A percentile compares a stretch with the other conserved stretches of the same genome.
phyloP scores from a whole-genome alignment of 2,329 filamentous ascomycete species.

The Alternaria sp. region DNA sequence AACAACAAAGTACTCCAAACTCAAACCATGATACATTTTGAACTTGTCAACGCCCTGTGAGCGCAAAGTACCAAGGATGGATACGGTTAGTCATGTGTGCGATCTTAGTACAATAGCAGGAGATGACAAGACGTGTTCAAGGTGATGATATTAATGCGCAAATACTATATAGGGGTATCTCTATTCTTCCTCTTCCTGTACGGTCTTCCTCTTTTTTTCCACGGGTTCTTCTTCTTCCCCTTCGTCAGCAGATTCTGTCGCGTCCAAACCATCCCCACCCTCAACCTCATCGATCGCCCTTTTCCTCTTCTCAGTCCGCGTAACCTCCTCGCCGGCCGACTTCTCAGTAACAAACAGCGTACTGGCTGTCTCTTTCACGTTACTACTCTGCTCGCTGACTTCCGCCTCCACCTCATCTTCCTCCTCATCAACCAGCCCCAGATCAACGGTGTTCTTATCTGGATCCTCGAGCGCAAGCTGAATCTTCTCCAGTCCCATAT shows the following conservation, averaged over 20 bases:
- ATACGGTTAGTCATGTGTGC: not conserved
- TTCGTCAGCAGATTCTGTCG: not conserved
- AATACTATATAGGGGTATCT: slow-evolving; percentile 1
- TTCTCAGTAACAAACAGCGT: slow-evolving; percentile 13
- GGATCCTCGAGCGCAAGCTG: slow-evolving; percentile 22
- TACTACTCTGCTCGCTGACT: not conserved
- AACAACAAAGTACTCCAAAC: slow-evolving; percentile 20
- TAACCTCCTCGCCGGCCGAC: slow-evolving; percentile 9
- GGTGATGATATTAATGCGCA: not conserved
- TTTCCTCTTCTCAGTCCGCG: slow-evolving; percentile 10
- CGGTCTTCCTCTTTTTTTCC: slow-evolving; percentile 3
- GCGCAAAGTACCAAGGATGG: not conserved
- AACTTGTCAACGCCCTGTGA: not conserved
- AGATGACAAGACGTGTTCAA: not conserved
- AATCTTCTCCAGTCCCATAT: slow-evolving; percentile 38
- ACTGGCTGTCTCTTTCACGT: slow-evolving; percentile 9
- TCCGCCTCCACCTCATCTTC: slow-evolving; percentile 3
- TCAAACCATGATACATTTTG: not conserved
- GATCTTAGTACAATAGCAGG: not conserved
- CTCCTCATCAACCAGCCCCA: slow-evolving; percentile 2
- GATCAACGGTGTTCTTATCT: slow-evolving; percentile 13
- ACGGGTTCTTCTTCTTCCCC: not conserved
- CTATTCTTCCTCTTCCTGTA: not conserved
- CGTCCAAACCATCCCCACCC: not conserved
- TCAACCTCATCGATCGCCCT: slow-evolving; percentile 7